Conservation (phyloP, 192 early-diverging fungal species). For the Backusella parvicylindrica region DNA sequence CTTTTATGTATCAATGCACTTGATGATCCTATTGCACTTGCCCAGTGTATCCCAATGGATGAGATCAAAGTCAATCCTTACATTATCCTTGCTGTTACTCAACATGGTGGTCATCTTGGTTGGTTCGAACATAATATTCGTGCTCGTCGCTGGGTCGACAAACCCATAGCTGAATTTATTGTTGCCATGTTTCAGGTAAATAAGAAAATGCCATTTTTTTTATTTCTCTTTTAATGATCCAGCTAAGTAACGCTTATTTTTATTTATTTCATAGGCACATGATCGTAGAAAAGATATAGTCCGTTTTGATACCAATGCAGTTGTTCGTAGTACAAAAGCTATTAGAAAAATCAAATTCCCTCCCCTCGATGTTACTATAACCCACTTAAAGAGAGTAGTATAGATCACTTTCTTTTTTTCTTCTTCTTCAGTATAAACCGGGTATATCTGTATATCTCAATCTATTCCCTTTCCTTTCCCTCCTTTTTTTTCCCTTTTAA, state of each 20-base stretch:
- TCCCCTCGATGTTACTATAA: background rate
- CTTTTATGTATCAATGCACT: slow-evolving; percentile 79
- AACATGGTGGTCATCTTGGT: slow-evolving; percentile 84
- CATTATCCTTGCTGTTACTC: slow-evolving; percentile 75
- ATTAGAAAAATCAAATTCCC: slow-evolving; percentile 6
- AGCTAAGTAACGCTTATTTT: too few relatives aligned
- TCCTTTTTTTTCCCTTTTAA: background rate
- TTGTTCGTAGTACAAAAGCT: background rate
- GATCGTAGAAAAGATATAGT: background rate
- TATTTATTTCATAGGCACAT: background rate
- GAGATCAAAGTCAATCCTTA: slow-evolving; percentile 75
- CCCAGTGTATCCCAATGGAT: slow-evolving; percentile 65
- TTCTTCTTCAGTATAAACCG: background rate
- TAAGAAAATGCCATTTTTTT: background rate
- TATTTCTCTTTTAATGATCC: background rate
- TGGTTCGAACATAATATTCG: slow-evolving; percentile 66
- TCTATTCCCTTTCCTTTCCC: background rate
- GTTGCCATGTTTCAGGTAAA: slow-evolving; percentile 46
- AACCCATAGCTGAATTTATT: slow-evolving; percentile 67
- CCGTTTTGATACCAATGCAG: background rate
- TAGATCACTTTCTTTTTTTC: background rate
- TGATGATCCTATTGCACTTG: slow-evolving; percentile 87
- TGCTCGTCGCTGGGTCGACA: slow-evolving; percentile 57
- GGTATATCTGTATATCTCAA: background rate
- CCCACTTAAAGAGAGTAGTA: background rate